Evolutionary conservation across 495 filamentous ascomycete genomes (phyloP).

Genomic region (Penicillium macrosclerotiorum): DNA sequence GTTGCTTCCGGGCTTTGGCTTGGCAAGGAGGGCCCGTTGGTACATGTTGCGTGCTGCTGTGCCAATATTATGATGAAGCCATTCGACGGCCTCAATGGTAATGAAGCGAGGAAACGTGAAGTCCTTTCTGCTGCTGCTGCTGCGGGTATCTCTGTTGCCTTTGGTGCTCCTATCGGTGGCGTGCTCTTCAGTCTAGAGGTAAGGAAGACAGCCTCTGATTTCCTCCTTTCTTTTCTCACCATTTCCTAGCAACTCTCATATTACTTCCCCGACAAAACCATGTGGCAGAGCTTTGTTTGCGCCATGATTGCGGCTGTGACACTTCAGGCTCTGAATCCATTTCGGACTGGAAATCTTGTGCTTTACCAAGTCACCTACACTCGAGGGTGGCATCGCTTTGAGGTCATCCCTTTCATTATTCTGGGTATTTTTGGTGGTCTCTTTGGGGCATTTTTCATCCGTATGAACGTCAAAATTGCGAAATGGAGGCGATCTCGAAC

Average conservation of each 20-base stretch:
- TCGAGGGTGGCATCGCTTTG: conserved; percentile 90
- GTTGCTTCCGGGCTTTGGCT: conserved; percentile 97
- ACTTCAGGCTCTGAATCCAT: conserved; percentile 89
- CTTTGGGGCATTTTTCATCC: conserved; percentile 93
- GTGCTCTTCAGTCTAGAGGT: conserved; percentile 91
- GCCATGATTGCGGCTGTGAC: conserved; percentile 97
- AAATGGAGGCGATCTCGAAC: conserved; percentile 68
- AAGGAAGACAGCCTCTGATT: conserved; percentile 13
- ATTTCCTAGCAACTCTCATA: conserved; percentile 78
- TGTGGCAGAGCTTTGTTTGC: conserved; percentile 99
- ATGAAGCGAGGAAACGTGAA: conserved; percentile 96
- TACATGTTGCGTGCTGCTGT: conserved; percentile 97
- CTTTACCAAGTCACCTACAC: conserved; percentile 96
- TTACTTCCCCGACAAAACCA: conserved; percentile 98
- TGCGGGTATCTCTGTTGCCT: conserved; percentile 94
- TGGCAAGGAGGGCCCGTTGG: conserved; percentile 96
- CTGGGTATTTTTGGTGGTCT: conserved; percentile 88
- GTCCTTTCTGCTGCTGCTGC: conserved; percentile 93
- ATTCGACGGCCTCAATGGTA: conserved; percentile 76
- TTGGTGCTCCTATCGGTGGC: conserved; percentile 93
- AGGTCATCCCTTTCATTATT: conserved; percentile 83
- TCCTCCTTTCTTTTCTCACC: conserved; percentile 7
- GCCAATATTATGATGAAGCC: conserved; percentile 94
- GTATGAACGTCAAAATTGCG: conserved; percentile 84
- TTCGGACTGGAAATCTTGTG: conserved; percentile 93